Base-by-base conservation (phyloP, 73 alveolate species). In the Diophrys sp. region DNA sequence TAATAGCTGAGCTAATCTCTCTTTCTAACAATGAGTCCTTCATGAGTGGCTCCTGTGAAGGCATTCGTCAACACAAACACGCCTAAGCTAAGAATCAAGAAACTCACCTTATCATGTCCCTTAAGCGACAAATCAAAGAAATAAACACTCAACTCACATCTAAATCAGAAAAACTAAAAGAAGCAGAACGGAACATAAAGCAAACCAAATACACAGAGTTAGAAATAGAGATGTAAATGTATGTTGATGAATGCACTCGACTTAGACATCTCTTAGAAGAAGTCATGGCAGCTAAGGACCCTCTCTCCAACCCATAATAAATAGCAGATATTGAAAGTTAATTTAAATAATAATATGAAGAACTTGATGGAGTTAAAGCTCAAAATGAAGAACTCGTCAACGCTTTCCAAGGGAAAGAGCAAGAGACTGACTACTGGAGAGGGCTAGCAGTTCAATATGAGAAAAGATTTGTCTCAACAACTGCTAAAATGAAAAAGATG, bases 181-280 rank as follows among this genome's bases (percentile, higher is more conserved):
- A 44, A 44, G 5, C 18, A 18, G n/a, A 44, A 44, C n/a, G 75
- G 78, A 80, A 81, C 66, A 84, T 88, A 0, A 90, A 83, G 72
- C 27, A 77, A 29, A 90, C 96, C 8, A 90, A 74, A 74, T 34
- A 67, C 29, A 66, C 29, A 0, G 96, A 90, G 57, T 8, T 86
- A 0, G 96, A 90, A 34, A 78, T 77, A 0, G 96, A 90, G 71
- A 56, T 81, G 69, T 81, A 86, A 56, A 32, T 72, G 81, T 90
- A 85, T 57, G 66, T 83, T 1, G 96, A 90, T 57, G 96, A 90
- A 78, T 90, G 96, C 79, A 71, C 83, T 0, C 67, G 96, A 67
- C 87, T 90, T 2, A 74, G 90, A 66, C 80, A 62, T 27, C 32
- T 80, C 67, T 80, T 77, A 1, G 87, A 87, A 71, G 94, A 90